Percentiles rank a stretch among this genome's conserved stretches.
Evolutionary conservation across 305 asterid species (phyloP).

Genomic region (Solanum hybrid): DNA sequence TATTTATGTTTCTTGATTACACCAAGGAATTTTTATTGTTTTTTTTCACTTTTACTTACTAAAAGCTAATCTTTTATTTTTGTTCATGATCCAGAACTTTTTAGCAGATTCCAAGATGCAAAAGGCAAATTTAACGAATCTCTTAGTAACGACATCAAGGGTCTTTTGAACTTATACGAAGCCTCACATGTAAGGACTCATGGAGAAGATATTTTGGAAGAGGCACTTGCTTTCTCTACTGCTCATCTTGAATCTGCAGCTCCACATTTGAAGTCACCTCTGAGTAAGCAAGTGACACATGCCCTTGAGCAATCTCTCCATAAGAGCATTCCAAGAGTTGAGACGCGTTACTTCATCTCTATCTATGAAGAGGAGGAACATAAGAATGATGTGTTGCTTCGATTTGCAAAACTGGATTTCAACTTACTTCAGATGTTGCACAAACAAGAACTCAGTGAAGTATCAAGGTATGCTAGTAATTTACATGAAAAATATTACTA

Average conservation of each 20-base stretch:
- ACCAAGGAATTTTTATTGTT: neutral
- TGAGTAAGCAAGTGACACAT: neutral
- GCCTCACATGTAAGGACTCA: slow-evolving; percentile 6
- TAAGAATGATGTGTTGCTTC: neutral
- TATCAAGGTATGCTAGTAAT: slow-evolving; percentile 13
- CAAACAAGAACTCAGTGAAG: slow-evolving; percentile 16
- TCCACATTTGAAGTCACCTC: neutral
- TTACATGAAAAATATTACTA: too few species aligned
- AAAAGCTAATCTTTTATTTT: neutral
- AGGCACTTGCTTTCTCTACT: neutral
- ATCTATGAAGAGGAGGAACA: neutral
- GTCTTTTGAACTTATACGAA: slow-evolving; percentile 4
- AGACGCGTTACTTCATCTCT: neutral
- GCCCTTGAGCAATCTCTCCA: slow-evolving; percentile 8
- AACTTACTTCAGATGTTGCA: slow-evolving; percentile 4
- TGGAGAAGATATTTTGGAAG: neutral
- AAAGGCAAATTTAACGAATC: neutral
- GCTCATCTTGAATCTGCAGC: neutral
- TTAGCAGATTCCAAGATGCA: neutral
- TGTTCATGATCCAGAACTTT: neutral
- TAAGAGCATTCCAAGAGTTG: slow-evolving; percentile 6
- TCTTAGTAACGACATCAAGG: neutral
- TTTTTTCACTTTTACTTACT: neutral
- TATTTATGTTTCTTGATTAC: neutral
- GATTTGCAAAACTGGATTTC: neutral